A percentile compares a stretch with the other conserved stretches of the same genome.
Evolutionary conservation across 352 stramenopile species (phyloP).

Genomic region (Globisporangium cederbergense): DNA sequence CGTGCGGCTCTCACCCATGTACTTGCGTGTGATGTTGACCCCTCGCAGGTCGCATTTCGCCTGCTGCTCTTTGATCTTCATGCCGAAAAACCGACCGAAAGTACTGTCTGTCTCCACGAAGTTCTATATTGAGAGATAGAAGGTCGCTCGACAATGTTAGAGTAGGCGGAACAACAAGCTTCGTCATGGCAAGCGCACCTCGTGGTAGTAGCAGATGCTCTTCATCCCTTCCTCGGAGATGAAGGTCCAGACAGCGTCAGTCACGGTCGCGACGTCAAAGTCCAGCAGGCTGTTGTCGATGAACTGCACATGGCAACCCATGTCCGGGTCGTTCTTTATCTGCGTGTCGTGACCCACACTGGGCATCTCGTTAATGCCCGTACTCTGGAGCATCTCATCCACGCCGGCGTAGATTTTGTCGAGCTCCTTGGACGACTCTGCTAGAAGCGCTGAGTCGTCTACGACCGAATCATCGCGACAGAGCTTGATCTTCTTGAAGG

Average conservation of each 20-base stretch:
- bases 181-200: background rate
- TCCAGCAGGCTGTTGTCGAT: background rate
- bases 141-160: background rate
- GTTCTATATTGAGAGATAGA: background rate
- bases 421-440: background rate
- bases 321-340: background rate
- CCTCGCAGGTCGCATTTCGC: background rate
- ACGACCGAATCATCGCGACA: background rate
- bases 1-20: background rate
- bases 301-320: conserved; percentile 1
- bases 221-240: conserved; percentile 8
- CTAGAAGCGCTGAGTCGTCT: background rate
- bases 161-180: background rate
- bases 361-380: background rate
- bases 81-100: conserved; percentile 1
- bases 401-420: background rate
- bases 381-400: background rate
- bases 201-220: conserved; percentile 8
- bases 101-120: background rate
- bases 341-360: conserved; percentile 1
- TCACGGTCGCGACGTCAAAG: background rate
- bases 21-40: background rate
- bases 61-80: conserved; percentile 5
- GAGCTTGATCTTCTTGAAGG: conserved; percentile 6
- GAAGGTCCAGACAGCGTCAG: conserved; percentile 4